Evolutionary conservation across 1,139 yeast species (phyloP).

Genomic region (Geotrichum reessii): DNA sequence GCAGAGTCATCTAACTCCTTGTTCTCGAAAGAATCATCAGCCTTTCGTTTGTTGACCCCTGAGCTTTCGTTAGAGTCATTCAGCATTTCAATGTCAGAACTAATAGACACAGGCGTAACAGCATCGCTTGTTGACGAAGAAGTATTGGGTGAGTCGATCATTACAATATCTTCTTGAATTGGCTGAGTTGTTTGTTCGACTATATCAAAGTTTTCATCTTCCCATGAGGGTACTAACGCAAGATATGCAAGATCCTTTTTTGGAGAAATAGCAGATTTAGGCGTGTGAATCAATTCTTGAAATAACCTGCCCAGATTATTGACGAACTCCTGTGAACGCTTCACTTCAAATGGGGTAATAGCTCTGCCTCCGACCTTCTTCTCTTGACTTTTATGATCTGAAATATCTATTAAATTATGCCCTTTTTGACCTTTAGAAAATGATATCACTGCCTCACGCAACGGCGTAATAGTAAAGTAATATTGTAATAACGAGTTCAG

Average conservation of each 20-base stretch:
- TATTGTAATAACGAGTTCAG: constrained; percentile 84
- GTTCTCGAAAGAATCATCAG: neutral
- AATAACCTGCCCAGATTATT: constrained; percentile 66
- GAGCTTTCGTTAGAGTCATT: neutral
- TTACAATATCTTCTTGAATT: constrained; percentile 3
- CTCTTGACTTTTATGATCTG: constrained; percentile 17
- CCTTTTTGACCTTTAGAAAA: constrained; percentile 39
- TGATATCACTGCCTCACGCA: constrained; percentile 58
- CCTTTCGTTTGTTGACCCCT: neutral
- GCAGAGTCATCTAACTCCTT: constrained; percentile 4
- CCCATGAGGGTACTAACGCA: constrained; percentile 68
- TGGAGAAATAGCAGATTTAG: constrained; percentile 67
- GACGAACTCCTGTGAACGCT: constrained; percentile 75
- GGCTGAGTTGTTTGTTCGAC: constrained; percentile 11
- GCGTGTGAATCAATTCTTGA: constrained; percentile 59
- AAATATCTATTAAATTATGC: constrained; percentile 19
- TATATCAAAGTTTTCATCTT: constrained; percentile 22
- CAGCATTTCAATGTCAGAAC: neutral
- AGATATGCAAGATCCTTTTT: constrained; percentile 78
- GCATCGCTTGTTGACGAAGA: constrained; percentile 2
- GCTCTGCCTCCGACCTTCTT: constrained; percentile 78
- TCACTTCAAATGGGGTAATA: constrained; percentile 67
- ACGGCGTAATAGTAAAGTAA: constrained; percentile 78
- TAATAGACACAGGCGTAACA: constrained; percentile 1
- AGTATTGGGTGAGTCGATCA: neutral